Evolutionary conservation across 2,329 filamentous ascomycete species (phyloP).

Genomic region (Botrytis medusae): DNA sequence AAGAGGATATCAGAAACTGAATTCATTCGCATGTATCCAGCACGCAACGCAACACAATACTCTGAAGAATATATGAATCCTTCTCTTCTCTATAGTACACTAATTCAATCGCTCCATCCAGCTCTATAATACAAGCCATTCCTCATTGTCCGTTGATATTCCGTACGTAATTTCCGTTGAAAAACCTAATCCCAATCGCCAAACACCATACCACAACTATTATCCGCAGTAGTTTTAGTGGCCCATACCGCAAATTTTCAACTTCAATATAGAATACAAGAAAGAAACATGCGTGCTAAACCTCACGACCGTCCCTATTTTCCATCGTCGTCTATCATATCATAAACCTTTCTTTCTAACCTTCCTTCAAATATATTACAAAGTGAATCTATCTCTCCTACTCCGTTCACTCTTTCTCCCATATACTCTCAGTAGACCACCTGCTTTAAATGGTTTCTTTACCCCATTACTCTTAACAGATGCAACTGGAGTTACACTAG

Average conservation of each 20-base stretch:
- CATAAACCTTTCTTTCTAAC: constrained; percentile 4
- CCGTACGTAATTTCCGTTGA: background rate
- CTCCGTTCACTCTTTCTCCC: background rate
- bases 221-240: background rate
- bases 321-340: constrained; percentile 12
- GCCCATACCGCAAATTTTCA: background rate
- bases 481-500: constrained; percentile 23
- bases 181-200: background rate
- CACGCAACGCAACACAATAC: background rate
- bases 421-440: constrained; percentile 2
- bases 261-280: constrained; percentile 10
- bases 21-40: background rate
- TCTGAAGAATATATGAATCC: background rate
- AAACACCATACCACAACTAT: background rate
- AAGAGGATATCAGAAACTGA: background rate
- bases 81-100: background rate
- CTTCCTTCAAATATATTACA: constrained; percentile 17
- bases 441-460: constrained; percentile 9
- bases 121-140: constrained; percentile 5
- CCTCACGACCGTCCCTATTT: background rate
- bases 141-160: background rate
- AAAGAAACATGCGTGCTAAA: background rate
- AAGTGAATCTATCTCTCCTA: constrained; percentile 17
- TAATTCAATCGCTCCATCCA: background rate
- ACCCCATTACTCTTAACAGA: constrained; percentile 1